Evolutionary conservation across 768 basidiomycete species (phyloP).

Genomic region (Pisolithus tinctorius): DNA sequence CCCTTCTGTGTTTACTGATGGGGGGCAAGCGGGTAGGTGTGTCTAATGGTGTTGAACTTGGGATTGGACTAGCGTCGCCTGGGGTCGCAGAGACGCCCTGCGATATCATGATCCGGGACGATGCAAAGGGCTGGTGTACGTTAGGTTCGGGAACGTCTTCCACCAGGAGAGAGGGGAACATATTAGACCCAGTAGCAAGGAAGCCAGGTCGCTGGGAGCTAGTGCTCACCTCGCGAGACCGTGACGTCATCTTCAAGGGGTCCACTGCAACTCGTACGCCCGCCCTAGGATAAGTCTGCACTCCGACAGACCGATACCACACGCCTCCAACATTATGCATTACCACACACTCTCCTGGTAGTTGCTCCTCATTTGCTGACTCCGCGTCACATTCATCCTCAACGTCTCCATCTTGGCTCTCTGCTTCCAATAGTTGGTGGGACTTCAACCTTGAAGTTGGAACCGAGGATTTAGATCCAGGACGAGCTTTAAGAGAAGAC

Average conservation of each 20-base stretch:
- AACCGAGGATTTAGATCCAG: constrained; percentile 28
- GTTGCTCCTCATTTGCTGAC: constrained; percentile 38
- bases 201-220: constrained; percentile 16
- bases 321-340: constrained; percentile 8
- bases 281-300: constrained; percentile 60
- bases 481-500: constrained; percentile 55
- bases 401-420: constrained; percentile 77
- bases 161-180: not conserved
- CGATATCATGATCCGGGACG: not conserved
- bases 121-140: not conserved
- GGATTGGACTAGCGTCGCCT: not conserved
- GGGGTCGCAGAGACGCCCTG: not conserved
- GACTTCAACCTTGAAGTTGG: constrained; percentile 45
- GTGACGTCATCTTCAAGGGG: constrained; percentile 16
- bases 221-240: constrained; percentile 15
- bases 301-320: constrained; percentile 55
- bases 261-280: constrained; percentile 49
- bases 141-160: not conserved
- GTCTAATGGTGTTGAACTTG: not conserved
- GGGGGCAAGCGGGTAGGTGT: not conserved
- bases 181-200: constrained; percentile 6
- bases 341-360: constrained; percentile 27
- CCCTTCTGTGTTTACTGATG: not conserved
- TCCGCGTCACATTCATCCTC: constrained; percentile 58
- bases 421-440: constrained; percentile 49